Conservation (phyloP, 1,139 yeast genomes). For the Neolecta irregularis region DNA sequence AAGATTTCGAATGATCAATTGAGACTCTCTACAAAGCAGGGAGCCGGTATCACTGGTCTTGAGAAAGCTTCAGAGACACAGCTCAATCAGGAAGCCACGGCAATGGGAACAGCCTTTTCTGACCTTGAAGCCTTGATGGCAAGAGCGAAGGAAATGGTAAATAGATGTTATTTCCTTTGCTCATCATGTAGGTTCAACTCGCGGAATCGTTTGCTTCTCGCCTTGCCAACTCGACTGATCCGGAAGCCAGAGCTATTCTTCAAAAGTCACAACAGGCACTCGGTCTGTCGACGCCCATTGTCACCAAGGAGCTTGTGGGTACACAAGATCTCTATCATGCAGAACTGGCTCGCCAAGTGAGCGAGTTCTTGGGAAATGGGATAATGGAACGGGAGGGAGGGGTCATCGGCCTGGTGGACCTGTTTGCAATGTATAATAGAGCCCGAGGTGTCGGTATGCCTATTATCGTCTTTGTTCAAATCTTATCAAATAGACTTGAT, state of each 20-base stretch:
- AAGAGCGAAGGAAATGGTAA: constrained; percentile 57
- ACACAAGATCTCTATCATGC: constrained; percentile 27
- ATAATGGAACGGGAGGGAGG: constrained; percentile 37
- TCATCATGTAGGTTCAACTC: constrained; percentile 23
- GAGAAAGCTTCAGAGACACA: constrained; percentile 44
- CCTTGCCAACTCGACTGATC: constrained; percentile 20
- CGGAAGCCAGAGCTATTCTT: constrained; percentile 2
- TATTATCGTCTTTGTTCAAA: background rate
- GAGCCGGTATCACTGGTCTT: constrained; percentile 53
- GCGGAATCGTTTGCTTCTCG: constrained; percentile 35
- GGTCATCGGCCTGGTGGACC: constrained; percentile 41
- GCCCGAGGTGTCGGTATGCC: constrained; percentile 33
- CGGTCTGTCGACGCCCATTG: constrained; percentile 23
- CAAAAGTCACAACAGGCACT: constrained; percentile 18
- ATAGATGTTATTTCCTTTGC: background rate
- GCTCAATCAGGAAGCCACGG: constrained; percentile 43
- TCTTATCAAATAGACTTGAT: constrained; percentile 27
- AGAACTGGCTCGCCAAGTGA: constrained; percentile 43
- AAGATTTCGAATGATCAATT: background rate
- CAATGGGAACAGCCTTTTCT: constrained; percentile 54
- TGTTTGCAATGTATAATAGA: constrained; percentile 46
- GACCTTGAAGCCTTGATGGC: constrained; percentile 66
- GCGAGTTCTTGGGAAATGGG: constrained; percentile 36
- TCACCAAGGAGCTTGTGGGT: constrained; percentile 27
- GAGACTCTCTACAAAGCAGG: constrained; percentile 8